Conservation (phyloP, 1,139 yeast species). For the Hemisphaericaspora lyxosophila region DNA sequence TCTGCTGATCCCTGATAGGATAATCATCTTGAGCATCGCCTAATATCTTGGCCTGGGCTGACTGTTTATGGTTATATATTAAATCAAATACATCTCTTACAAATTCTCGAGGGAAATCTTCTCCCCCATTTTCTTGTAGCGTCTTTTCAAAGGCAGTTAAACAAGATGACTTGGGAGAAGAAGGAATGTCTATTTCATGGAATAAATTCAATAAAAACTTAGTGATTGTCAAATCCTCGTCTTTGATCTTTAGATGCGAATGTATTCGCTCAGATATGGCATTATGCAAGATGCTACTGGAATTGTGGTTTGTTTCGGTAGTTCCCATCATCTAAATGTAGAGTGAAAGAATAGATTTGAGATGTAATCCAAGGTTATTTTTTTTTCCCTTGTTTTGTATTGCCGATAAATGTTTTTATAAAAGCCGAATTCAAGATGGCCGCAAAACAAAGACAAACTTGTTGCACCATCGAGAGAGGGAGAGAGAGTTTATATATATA, state of each 20-base stretch:
- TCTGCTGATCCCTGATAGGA: too few species aligned
- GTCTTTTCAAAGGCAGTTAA: constrained; percentile 39
- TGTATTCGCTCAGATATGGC: constrained; percentile 4
- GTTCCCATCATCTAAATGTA: too few species aligned
- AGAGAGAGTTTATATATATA: too few species aligned
- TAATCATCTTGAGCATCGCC: neutral
- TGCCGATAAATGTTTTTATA: too few species aligned
- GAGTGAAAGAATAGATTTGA: too few species aligned
- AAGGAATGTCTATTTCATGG: constrained; percentile 22
- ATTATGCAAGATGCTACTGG: neutral
- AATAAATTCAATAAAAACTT: constrained; percentile 57
- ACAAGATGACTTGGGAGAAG: constrained; percentile 9
- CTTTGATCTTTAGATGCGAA: constrained; percentile 17
- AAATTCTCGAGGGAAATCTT: constrained; percentile 50
- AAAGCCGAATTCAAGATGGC: too few species aligned
- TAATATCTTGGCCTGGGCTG: constrained; percentile 1
- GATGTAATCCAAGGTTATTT: too few species aligned
- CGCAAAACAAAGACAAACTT: too few species aligned
- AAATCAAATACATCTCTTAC: constrained; percentile 35
- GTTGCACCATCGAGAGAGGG: too few species aligned
- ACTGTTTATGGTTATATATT: constrained; percentile 19
- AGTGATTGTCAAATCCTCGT: constrained; percentile 51
- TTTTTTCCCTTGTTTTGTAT: too few species aligned
- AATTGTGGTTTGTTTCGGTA: neutral
- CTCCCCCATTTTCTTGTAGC: constrained; percentile 62